Conservation (phyloP, 1,284 basidiomycete species). For the Neolentinus lepideus region DNA sequence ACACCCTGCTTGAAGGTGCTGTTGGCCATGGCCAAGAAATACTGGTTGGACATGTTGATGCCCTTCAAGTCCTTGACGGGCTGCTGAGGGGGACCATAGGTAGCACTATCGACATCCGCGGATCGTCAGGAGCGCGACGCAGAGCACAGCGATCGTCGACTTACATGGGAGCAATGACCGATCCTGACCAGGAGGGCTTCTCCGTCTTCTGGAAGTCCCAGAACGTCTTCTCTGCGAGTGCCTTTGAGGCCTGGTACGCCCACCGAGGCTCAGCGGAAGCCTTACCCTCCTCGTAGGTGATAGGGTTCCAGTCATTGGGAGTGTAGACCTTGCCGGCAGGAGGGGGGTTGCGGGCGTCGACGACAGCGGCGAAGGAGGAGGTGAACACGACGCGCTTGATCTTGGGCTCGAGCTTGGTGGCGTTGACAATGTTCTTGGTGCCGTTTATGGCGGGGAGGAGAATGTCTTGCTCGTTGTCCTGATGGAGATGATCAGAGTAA, state of each 20-base stretch:
- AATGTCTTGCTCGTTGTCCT: slow-evolving; percentile 19
- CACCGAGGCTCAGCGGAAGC: background rate
- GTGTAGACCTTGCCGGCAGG: slow-evolving; percentile 1
- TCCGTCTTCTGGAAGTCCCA: slow-evolving; percentile 17
- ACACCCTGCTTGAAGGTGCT: slow-evolving; percentile 2
- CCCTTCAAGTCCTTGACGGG: slow-evolving; percentile 4
- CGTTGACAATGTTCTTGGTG: slow-evolving; percentile 30
- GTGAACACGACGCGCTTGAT: slow-evolving; percentile 15
- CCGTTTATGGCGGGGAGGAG: slow-evolving; percentile 36
- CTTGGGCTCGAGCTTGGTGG: slow-evolving; percentile 4
- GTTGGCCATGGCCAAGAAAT: slow-evolving; percentile 5
- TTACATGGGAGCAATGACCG: slow-evolving; percentile 7
- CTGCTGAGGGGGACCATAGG: slow-evolving; percentile 7
- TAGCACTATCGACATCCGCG: background rate
- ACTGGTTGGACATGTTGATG: slow-evolving; percentile 9
- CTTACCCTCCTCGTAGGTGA: slow-evolving; percentile 6
- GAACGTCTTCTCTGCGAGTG: slow-evolving; percentile 13
- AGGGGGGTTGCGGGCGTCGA: background rate
- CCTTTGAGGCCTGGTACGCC: slow-evolving; percentile 12
- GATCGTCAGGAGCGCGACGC: background rate
- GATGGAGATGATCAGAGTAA: background rate
- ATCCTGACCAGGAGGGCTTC: slow-evolving; percentile 9
- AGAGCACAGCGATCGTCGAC: slow-evolving; percentile 2
- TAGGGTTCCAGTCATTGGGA: slow-evolving; percentile 8
- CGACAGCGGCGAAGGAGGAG: slow-evolving; percentile 10